Evolutionary conservation across 169 alveolate species (phyloP).

Genomic region (Plasmodium gonderi): DNA sequence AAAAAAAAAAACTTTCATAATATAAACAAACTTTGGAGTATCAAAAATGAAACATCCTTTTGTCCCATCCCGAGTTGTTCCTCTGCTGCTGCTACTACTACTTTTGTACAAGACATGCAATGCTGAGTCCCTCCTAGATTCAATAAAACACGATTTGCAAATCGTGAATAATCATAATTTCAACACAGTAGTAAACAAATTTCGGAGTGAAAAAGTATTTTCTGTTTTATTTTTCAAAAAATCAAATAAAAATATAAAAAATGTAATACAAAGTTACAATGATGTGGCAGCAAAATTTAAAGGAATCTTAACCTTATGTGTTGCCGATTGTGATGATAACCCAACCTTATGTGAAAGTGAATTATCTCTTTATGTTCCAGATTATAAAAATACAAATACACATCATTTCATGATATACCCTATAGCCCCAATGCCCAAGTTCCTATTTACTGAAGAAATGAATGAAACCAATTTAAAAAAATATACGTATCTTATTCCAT

Average conservation of each 20-base stretch:
- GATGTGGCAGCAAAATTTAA: constrained; percentile 80
- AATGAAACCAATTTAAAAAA: constrained; percentile 50
- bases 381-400: constrained; percentile 74
- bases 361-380: constrained; percentile 57
- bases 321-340: constrained; percentile 80
- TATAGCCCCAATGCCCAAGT: constrained; percentile 82
- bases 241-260: constrained; percentile 76
- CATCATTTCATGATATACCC: constrained; percentile 81
- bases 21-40: background rate
- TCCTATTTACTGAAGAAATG: constrained; percentile 73
- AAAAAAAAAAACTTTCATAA: no score
- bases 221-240: constrained; percentile 81
- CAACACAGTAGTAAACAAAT: constrained; percentile 78
- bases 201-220: constrained; percentile 79
- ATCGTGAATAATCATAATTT: constrained; percentile 81
- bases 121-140: constrained; percentile 74
- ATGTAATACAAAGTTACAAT: constrained; percentile 75
- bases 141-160: constrained; percentile 85
- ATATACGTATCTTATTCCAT: constrained; percentile 78
- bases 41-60: constrained; percentile 4
- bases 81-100: background rate
- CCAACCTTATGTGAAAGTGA: constrained; percentile 75
- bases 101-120: constrained; percentile 10
- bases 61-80: background rate
- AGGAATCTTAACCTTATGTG: constrained; percentile 80